Evolutionary conservation across 2,329 filamentous ascomycete species (phyloP), one percentile per base, ranked within the genome.

Genomic region (Ascochyta rabiei): DNA sequence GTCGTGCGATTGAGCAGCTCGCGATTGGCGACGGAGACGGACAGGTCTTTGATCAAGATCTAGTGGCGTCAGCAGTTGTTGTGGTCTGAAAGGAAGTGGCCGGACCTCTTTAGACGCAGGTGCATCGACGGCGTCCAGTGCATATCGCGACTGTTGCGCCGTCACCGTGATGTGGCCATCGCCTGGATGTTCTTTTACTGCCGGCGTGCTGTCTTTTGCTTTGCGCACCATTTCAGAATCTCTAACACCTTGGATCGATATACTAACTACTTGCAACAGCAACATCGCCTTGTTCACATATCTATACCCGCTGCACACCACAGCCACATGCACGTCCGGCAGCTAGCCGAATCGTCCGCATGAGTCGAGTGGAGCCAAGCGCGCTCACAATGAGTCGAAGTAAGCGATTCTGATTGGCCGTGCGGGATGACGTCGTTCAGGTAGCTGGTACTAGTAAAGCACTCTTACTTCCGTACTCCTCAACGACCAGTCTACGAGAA

Each of bases 1-100:
- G 86, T 86, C 1, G 88, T 89, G 70, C 89, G 85, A 9, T 79
- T 80, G 3, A 96, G 79, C 6, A 96, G 83, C 70, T 95, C 90
- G 70, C 80, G 31, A 64, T 79, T 72, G 67, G 82, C 57, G 66
- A 93, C 83, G 1, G 84, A 83, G 57, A 93, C 88, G 53, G 81
- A 85, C n/a, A 93, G 80, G 41, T 89, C 88, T 59, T 90, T 88
- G 37, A 93, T 60, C 5, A 76, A 62, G 40, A 80, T 75, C 75
- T 78, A 12, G 12, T n/a, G 12, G 15, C 10, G 15, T 62, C 12
- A 58, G 49, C 31, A 42, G 13, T 12, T 33, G 16, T 41, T 23
- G 18, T 21, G 30, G 9, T 8, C 15, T 19, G 7, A 16, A 31
- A 4, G 16, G 24, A n/a, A 41, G 18, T 2, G 4, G 13, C 40